A percentile compares a stretch with the other conserved stretches of the same genome.
phyloP scores from a whole-genome alignment of 73 alveolate genomes.

The Halteria grandinella region DNA sequence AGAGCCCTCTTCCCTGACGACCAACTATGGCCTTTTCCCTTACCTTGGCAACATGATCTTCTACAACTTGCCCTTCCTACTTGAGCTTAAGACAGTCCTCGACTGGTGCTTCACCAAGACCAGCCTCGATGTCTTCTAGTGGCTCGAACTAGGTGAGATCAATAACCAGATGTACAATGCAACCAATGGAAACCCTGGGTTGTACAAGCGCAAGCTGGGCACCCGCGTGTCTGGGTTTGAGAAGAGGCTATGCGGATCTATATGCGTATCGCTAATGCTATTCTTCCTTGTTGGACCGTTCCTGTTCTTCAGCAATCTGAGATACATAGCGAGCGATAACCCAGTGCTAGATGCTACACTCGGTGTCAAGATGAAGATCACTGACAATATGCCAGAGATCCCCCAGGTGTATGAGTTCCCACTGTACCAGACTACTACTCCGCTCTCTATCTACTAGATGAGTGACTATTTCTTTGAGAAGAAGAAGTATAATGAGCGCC shows the following conservation, averaged over 20 bases:
- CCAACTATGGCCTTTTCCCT: slow-evolving; percentile 3
- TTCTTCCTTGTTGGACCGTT: slow-evolving; percentile 88
- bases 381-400: background rate
- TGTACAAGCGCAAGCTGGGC: slow-evolving; percentile 45
- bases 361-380: slow-evolving; percentile 9
- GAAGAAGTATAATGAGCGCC: background rate
- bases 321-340: slow-evolving; percentile 29
- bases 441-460: background rate
- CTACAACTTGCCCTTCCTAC: slow-evolving; percentile 89
- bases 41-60: slow-evolving; percentile 75
- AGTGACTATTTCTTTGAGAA: background rate
- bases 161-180: slow-evolving; percentile 84
- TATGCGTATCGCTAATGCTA: slow-evolving; percentile 67
- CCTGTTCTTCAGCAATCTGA: slow-evolving; percentile 72
- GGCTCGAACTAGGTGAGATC: slow-evolving; percentile 93
- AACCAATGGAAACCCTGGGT: slow-evolving; percentile 67
- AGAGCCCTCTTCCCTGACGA: slow-evolving; percentile 27
- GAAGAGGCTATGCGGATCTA: slow-evolving; percentile 81
- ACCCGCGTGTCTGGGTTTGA: slow-evolving; percentile 43
- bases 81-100: slow-evolving; percentile 88
- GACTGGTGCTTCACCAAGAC: slow-evolving; percentile 98
- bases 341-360: slow-evolving; percentile 30
- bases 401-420: slow-evolving; percentile 48
- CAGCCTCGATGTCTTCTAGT: slow-evolving; percentile 88
- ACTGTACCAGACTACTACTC: slow-evolving; percentile 14